phyloP scores from a whole-genome alignment of 2,329 filamentous ascomycete genomes.

The Colletotrichum scovillei region DNA sequence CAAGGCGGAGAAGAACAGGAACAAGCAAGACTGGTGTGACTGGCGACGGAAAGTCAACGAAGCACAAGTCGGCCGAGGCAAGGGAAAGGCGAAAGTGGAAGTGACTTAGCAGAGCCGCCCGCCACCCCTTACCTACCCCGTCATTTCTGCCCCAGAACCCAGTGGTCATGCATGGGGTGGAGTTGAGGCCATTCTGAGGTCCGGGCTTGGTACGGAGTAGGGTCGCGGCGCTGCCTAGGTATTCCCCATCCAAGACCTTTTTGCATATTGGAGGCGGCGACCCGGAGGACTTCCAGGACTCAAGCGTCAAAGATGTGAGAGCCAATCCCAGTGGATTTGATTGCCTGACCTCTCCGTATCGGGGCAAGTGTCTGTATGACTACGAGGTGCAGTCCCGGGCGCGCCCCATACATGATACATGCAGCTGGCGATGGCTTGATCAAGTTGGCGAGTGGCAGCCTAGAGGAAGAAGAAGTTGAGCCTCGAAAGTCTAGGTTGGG shows the following conservation, averaged over 20 bases:
- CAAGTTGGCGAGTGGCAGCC: background rate
- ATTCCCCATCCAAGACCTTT: background rate
- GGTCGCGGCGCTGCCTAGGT: background rate
- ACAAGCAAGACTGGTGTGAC: background rate
- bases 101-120: background rate
- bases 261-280: background rate
- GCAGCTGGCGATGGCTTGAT: background rate
- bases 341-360: background rate
- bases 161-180: background rate
- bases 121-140: background rate
- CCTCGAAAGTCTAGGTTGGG: background rate
- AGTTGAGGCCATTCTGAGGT: slow-evolving; percentile 16
- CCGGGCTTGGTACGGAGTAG: background rate
- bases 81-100: background rate
- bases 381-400: background rate
- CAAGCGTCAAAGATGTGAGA: background rate
- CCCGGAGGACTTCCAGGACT: no score
- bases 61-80: background rate
- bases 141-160: background rate
- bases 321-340: background rate
- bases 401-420: background rate
- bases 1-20: background rate
- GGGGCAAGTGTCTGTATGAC: background rate
- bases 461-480: background rate
- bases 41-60: background rate